Evolutionary conservation across 345 rosid genomes (phyloP).

Genomic region (Garcia nutans): DNA sequence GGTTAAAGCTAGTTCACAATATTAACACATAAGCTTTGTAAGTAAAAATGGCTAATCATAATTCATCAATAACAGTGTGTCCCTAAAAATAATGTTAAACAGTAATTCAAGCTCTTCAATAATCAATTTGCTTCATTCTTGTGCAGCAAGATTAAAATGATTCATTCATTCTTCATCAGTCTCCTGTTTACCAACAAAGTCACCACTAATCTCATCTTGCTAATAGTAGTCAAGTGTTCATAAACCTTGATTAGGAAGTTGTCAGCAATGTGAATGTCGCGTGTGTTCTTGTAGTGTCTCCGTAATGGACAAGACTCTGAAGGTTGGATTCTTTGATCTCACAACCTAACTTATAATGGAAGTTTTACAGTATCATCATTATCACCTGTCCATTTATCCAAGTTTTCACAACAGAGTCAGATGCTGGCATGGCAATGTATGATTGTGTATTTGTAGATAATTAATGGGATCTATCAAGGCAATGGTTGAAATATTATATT

Average conservation of each 20-base stretch:
- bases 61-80: no score
- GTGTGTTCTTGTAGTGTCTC: slow-evolving; percentile 25
- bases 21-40: no score
- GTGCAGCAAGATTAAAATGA: no score
- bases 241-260: slow-evolving; percentile 29
- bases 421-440: background rate
- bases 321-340: slow-evolving; percentile 51
- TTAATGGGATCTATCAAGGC: background rate
- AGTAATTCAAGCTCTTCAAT: no score
- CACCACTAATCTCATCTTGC: slow-evolving; percentile 57
- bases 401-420: background rate
- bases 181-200: background rate
- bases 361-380: background rate
- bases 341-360: slow-evolving; percentile 67
- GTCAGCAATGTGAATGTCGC: no score
- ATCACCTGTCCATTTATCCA: background rate
- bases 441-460: background rate
- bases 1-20: no score
- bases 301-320: slow-evolving; percentile 56
- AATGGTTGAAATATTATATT: background rate
- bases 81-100: no score
- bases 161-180: no score
- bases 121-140: no score
- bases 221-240: slow-evolving; percentile 79
- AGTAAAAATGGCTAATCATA: no score